Evolutionary conservation across 352 stramenopile species (phyloP).

Genomic region (Stephanocyclus meneghinianus): DNA sequence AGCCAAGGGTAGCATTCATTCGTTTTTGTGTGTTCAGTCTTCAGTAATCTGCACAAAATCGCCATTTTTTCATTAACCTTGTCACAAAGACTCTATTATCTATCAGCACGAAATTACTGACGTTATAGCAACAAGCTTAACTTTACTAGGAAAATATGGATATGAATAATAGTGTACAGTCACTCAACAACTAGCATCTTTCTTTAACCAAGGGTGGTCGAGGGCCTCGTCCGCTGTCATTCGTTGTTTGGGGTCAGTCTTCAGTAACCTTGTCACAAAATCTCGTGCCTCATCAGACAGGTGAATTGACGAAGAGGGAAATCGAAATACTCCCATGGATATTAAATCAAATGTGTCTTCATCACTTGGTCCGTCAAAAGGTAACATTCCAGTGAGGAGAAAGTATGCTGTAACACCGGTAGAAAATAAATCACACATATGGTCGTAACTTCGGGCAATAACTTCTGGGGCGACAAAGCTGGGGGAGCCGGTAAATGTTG

Average conservation of each 20-base stretch:
- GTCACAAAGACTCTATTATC: too few relatives aligned
- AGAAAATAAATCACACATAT: conserved; percentile 91
- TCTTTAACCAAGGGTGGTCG: conserved; percentile 89
- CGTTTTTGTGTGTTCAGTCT: too few relatives aligned
- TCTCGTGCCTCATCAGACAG: conserved; percentile 64
- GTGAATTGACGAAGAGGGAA: conserved; percentile 59
- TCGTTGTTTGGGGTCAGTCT: conserved; percentile 89
- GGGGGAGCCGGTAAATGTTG: conserved; percentile 51
- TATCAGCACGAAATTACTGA: too few relatives aligned
- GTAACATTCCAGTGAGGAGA: conserved; percentile 87
- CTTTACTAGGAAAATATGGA: background rate
- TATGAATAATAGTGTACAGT: conserved; percentile 1
- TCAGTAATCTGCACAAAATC: too few relatives aligned
- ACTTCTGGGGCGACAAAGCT: conserved; percentile 88
- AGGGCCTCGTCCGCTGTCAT: conserved; percentile 92
- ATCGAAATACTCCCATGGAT: conserved; percentile 85
- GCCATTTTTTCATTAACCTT: too few relatives aligned
- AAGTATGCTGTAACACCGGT: conserved; percentile 84
- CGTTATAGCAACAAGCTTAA: too few relatives aligned
- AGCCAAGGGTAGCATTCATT: too few relatives aligned
- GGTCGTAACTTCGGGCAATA: conserved; percentile 87
- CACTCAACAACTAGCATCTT: conserved; percentile 35
- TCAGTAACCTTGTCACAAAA: conserved; percentile 84
- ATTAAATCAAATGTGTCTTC: conserved; percentile 83
- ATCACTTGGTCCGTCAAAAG: conserved; percentile 92